phyloP scores from a whole-genome alignment of 164 flowering plant species.

The Annona squamosa region DNA sequence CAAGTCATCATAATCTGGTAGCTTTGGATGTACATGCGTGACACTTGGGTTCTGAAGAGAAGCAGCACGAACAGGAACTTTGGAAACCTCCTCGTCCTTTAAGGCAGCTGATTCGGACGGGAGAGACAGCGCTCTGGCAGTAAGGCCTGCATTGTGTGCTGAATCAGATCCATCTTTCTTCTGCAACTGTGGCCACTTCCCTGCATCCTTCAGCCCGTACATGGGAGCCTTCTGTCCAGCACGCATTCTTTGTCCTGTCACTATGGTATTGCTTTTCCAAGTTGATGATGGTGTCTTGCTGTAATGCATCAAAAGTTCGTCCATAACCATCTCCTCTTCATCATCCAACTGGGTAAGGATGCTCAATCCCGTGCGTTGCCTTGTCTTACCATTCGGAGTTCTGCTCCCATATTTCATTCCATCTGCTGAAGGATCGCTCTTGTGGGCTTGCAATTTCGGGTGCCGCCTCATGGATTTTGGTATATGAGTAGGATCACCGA shows the following conservation, averaged over 20 bases:
- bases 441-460: slow-evolving; percentile 7
- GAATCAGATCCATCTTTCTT: not conserved
- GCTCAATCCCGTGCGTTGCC: slow-evolving; percentile 35
- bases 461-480: slow-evolving; percentile 42
- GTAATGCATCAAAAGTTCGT: slow-evolving; percentile 67
- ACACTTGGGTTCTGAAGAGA: slow-evolving; percentile 33
- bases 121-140: slow-evolving; percentile 54
- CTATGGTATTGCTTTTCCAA: not conserved
- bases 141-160: slow-evolving; percentile 12
- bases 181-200: slow-evolving; percentile 12
- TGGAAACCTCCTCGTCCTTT: slow-evolving; percentile 22
- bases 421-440: not conserved
- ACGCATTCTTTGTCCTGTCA: slow-evolving; percentile 8
- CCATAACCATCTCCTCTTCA: slow-evolving; percentile 71
- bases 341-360: slow-evolving; percentile 7
- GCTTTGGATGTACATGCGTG: slow-evolving; percentile 51
- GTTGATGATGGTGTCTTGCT: slow-evolving; percentile 20
- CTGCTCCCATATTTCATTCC: not conserved
- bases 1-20: slow-evolving; percentile 56
- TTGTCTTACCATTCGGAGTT: slow-evolving; percentile 21
- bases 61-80: slow-evolving; percentile 47
- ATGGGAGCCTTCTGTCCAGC: slow-evolving; percentile 18
- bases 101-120: slow-evolving; percentile 36
- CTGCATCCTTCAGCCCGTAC: slow-evolving; percentile 3
- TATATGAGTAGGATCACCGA: slow-evolving; percentile 18